Base-by-base conservation (phyloP, 202 grass and related monocot genomes). In the Panicum virgatum region DNA sequence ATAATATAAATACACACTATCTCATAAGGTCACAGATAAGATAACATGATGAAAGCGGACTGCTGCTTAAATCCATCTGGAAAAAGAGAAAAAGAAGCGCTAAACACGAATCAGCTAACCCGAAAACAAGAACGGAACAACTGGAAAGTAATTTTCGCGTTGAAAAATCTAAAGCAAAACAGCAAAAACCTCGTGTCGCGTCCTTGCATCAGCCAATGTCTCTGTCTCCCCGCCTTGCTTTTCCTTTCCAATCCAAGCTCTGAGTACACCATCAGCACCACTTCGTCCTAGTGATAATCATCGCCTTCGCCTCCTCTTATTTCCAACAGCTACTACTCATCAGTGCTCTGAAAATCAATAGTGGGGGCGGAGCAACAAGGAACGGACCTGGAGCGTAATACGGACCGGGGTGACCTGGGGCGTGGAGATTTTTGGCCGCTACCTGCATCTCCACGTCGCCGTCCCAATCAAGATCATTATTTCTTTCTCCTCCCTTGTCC, bases 381-480 rank as follows among this genome's bases (percentile, higher is more conserved):
- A 66, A 69, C 51, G 75, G 75, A 76, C 80, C 76, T 76, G 62
- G 69, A 68, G 62, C 76, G 58, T 14, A 79, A 73, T 54, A 72
- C 66, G 77, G 63, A 44, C 51, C 69, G 27, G 54, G 45, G 23
- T 27, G 66, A 48, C 57, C 60, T 71, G 73, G 66, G 66, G 72
- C 59, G 63, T 36, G 79, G 80, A 88, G 80, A 88, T 78, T 85
- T 82, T 89, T 84, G 59, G 64, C 71, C 77, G 48, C 69, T 73
- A 69, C 53, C 81, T 70, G 63, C 87, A 85, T 80, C 86, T 80
- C 69, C 52, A 47, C 82, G 46, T 82, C 72, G 82, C 65, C 23
- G 65, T 89, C 82, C 45, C 78, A 80, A 43, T 85, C 82, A 73
- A 60, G 87, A 82, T 89, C 77, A 89, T 89, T 89, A 85, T 81